These are phyloP conservation scores for Panaeolus papilionaceus DNA, from an alignment of 768 basidiomycete species.

Conservation along the genomic window DNA sequence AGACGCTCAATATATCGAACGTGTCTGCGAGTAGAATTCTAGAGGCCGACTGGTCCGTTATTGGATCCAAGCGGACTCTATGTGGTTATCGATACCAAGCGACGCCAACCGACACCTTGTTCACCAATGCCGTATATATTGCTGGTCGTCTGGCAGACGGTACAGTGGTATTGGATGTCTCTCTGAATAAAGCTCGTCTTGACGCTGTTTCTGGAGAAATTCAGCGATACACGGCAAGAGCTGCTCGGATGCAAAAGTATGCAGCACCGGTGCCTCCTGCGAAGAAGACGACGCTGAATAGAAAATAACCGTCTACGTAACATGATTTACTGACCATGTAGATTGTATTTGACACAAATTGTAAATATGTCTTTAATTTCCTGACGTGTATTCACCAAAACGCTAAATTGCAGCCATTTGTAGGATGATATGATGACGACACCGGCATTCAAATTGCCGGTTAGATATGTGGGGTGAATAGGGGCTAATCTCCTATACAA, in stretches of 20 bases:
- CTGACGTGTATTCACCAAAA: no score
- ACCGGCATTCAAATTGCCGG: not conserved
- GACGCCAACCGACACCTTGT: slow-evolving; percentile 39
- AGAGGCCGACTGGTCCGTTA: slow-evolving; percentile 43
- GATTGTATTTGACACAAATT: not conserved
- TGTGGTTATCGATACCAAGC: slow-evolving; percentile 47
- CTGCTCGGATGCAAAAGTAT: slow-evolving; percentile 9
- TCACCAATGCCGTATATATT: slow-evolving; percentile 45
- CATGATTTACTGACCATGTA: not conserved
- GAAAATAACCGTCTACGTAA: not conserved
- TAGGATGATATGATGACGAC: no score
- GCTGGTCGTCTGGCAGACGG: slow-evolving; percentile 45
- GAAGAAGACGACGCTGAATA: not conserved
- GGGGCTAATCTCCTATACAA: not conserved
- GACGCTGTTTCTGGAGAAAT: slow-evolving; percentile 39
- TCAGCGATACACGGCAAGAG: slow-evolving; percentile 17
- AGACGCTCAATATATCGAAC: slow-evolving; percentile 45
- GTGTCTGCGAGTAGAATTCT: slow-evolving; percentile 47
- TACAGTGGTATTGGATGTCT: slow-evolving; percentile 46
- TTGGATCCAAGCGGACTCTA: slow-evolving; percentile 40
- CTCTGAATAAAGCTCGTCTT: slow-evolving; percentile 36
- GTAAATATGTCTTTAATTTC: no score
- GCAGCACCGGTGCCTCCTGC: not conserved
- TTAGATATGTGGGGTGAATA: not conserved
- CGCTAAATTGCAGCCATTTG: no score